Conservation (phyloP, 352 stramenopile genomes). For the Phytopythium ostracodes region DNA sequence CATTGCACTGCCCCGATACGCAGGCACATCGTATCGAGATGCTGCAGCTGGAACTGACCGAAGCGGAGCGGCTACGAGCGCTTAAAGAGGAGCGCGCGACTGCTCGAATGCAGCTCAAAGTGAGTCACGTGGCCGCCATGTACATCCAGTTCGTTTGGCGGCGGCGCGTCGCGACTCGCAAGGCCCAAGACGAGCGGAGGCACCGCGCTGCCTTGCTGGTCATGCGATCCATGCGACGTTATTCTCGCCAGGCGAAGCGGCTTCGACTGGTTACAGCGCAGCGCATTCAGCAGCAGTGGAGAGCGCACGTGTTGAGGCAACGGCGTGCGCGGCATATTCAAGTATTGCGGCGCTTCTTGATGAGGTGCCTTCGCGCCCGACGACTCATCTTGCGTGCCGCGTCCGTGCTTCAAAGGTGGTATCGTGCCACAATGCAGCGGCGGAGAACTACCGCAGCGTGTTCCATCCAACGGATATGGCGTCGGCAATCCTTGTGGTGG, state of each 20-base stretch:
- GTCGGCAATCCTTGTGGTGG: conserved; percentile 24
- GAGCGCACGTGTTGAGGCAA: background rate
- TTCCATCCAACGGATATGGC: conserved; percentile 47
- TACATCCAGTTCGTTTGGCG: conserved; percentile 74
- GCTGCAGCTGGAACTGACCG: conserved; percentile 46
- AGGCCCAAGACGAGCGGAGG: conserved; percentile 11
- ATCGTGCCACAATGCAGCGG: conserved; percentile 8
- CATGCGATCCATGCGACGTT: conserved; percentile 24
- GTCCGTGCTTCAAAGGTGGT: conserved; percentile 29
- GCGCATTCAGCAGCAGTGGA: conserved; percentile 37
- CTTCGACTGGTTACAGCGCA: conserved; percentile 18
- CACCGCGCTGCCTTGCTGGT: conserved; percentile 26
- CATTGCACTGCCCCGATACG: background rate
- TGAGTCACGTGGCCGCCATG: conserved; percentile 54
- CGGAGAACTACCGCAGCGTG: conserved; percentile 10
- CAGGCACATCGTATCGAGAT: conserved; percentile 42
- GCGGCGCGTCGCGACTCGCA: conserved; percentile 12
- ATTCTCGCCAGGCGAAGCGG: conserved; percentile 11
- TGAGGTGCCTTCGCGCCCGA: conserved; percentile 9
- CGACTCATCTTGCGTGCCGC: background rate
- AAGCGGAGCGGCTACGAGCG: conserved; percentile 23
- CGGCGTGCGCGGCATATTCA: background rate
- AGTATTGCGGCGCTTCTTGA: conserved; percentile 1
- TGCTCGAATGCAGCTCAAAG: conserved; percentile 50
- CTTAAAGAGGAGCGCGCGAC: conserved; percentile 49